phyloP scores from a whole-genome alignment of 2,329 filamentous ascomycete species.

The Taxawa tesnikishii region DNA sequence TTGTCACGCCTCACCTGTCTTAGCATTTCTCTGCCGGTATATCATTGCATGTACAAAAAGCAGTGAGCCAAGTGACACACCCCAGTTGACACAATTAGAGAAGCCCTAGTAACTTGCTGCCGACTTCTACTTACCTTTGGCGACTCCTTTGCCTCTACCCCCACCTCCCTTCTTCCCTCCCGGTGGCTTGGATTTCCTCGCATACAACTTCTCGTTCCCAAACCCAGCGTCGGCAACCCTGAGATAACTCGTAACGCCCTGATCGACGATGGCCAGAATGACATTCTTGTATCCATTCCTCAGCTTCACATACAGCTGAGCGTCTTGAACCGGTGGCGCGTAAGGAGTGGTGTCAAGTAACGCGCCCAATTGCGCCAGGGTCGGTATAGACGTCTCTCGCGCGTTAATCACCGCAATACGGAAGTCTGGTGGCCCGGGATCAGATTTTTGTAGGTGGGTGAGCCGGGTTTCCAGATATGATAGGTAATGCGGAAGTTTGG shows the following conservation, averaged over 20 bases:
- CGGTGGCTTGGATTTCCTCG: slow-evolving; percentile 35
- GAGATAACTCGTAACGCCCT: slow-evolving; percentile 81
- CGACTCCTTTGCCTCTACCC: slow-evolving; percentile 21
- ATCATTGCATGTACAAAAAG: too few species aligned
- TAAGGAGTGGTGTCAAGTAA: slow-evolving; percentile 65
- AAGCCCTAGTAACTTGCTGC: not conserved
- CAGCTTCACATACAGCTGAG: slow-evolving; percentile 58
- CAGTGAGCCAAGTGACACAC: too few species aligned
- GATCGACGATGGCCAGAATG: slow-evolving; percentile 76
- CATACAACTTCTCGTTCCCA: slow-evolving; percentile 55
- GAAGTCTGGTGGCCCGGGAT: slow-evolving; percentile 69
- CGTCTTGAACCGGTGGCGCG: slow-evolving; percentile 44
- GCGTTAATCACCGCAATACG: slow-evolving; percentile 73
- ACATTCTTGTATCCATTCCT: slow-evolving; percentile 79
- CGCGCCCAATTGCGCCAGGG: slow-evolving; percentile 55
- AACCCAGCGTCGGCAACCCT: slow-evolving; percentile 71
- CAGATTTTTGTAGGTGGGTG: slow-evolving; percentile 61
- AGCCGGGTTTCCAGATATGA: slow-evolving; percentile 66
- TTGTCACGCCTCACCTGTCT: not conserved
- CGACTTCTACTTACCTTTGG: slow-evolving; percentile 14
- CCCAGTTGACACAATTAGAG: too few species aligned
- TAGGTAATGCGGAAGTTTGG: slow-evolving; percentile 62
- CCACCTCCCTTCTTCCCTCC: slow-evolving; percentile 25
- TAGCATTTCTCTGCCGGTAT: too few species aligned
- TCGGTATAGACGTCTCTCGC: slow-evolving; percentile 57